These are phyloP conservation scores for Colletotrichum sp. DNA, from an alignment of 2,329 filamentous ascomycete species.

Conservation along the genomic window DNA sequence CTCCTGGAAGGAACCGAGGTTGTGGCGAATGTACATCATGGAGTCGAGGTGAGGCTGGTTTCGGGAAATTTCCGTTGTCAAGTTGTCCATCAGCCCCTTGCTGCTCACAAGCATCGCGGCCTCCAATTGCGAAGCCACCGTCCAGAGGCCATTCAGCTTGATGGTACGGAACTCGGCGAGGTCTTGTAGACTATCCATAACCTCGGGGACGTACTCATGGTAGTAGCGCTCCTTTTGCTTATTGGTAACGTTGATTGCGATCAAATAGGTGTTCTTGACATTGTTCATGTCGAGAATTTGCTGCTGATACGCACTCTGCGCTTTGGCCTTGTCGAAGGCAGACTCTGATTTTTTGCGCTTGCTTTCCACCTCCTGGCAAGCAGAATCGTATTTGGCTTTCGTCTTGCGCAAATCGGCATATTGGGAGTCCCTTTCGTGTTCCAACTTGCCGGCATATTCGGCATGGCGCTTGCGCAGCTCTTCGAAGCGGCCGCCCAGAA, in stretches of 20 bases:
- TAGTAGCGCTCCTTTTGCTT: slow-evolving; percentile 98
- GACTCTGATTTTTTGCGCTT: slow-evolving; percentile 94
- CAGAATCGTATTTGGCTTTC: slow-evolving; percentile 91
- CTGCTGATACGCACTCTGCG: slow-evolving; percentile 89
- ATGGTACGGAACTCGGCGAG: slow-evolving; percentile 86
- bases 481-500: slow-evolving; percentile 77
- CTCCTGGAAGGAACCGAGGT: slow-evolving; percentile 81
- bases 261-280: slow-evolving; percentile 96
- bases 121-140: slow-evolving; percentile 79
- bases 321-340: slow-evolving; percentile 93
- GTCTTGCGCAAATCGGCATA: slow-evolving; percentile 88
- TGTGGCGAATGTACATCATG: slow-evolving; percentile 97
- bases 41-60: slow-evolving; percentile 91
- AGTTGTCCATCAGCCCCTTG: slow-evolving; percentile 71
- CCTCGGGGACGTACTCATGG: slow-evolving; percentile 92
- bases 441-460: slow-evolving; percentile 87
- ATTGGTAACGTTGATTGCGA: slow-evolving; percentile 95
- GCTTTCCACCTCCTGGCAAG: slow-evolving; percentile 93
- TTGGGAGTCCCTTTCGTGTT: slow-evolving; percentile 84
- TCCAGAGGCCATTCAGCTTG: slow-evolving; percentile 88
- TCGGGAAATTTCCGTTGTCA: slow-evolving; percentile 81
- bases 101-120: slow-evolving; percentile 78
- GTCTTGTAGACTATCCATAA: slow-evolving; percentile 92
- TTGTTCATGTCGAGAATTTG: slow-evolving; percentile 97
- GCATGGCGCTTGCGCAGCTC: slow-evolving; percentile 90